Percentiles rank a stretch among this genome's conserved stretches.
Conservation (phyloP, 1,284 basidiomycete species). For the Agaricales sp. region DNA sequence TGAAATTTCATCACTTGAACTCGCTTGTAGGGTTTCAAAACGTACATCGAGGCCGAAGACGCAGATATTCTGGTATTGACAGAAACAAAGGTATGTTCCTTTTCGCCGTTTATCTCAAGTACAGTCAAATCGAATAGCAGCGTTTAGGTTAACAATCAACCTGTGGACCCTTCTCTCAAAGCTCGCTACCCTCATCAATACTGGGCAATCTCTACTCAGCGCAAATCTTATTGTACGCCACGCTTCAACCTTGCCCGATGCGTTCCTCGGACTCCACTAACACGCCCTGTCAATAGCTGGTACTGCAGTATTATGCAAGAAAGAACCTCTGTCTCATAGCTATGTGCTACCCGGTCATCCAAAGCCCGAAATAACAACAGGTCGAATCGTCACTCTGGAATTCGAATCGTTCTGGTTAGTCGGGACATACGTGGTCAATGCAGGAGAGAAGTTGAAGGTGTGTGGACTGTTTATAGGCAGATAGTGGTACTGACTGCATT, state of each 20-base stretch:
- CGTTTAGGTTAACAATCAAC: conserved; percentile 52
- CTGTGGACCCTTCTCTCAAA: conserved; percentile 46
- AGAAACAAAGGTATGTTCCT: conserved; percentile 60
- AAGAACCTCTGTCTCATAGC: conserved; percentile 58
- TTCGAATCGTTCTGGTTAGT: conserved; percentile 65
- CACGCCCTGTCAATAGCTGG: conserved; percentile 43
- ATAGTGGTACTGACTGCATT: background rate
- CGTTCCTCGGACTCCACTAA: background rate
- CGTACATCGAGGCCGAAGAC: conserved; percentile 75
- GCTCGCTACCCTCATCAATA: conserved; percentile 57
- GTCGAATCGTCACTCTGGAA: conserved; percentile 74
- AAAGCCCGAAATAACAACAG: conserved; percentile 50
- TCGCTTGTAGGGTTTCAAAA: conserved; percentile 55
- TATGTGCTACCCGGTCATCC: conserved; percentile 68
- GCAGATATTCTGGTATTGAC: conserved; percentile 73
- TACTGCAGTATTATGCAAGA: conserved; percentile 73
- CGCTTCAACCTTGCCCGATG: background rate
- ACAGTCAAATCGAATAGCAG: conserved; percentile 4
- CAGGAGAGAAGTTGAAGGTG: conserved; percentile 73
- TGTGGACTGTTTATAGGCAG: conserved; percentile 1
- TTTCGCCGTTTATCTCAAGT: background rate
- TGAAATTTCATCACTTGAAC: background rate
- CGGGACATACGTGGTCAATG: conserved; percentile 85
- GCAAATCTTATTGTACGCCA: conserved; percentile 58
- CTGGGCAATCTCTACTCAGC: conserved; percentile 64